Evolutionary conservation across 805 yeast species (phyloP).

Genomic region (Candida silvatica): DNA sequence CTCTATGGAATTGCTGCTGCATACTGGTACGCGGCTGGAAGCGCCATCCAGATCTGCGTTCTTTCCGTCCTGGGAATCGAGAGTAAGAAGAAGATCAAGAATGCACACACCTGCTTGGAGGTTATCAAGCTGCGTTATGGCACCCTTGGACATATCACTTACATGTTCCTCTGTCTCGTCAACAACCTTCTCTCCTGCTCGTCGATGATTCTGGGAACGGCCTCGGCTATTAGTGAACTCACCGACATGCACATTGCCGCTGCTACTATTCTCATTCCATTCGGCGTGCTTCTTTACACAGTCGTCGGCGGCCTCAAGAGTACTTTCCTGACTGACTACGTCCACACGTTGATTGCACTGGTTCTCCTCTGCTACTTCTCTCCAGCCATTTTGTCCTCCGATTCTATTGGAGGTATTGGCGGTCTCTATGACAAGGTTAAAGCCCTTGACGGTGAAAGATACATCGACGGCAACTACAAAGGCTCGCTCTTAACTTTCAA

Average conservation of each 20-base stretch:
- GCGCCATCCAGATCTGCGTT: conserved; percentile 26
- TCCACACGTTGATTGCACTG: conserved; percentile 28
- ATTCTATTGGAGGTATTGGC: conserved; percentile 26
- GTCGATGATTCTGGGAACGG: too few relatives aligned
- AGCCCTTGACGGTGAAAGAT: conserved; percentile 16
- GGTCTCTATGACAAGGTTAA: conserved; percentile 24
- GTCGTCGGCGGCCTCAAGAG: conserved; percentile 34
- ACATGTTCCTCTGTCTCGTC: too few relatives aligned
- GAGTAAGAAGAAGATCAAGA: conserved; percentile 27
- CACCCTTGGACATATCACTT: conserved; percentile 18
- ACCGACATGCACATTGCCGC: conserved; percentile 29
- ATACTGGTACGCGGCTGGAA: conserved; percentile 27
- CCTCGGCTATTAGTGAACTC: conserved; percentile 23
- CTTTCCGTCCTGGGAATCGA: conserved; percentile 25
- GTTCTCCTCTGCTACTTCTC: conserved; percentile 20
- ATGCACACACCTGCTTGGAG: conserved; percentile 29
- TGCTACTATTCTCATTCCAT: conserved; percentile 25
- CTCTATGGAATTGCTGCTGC: conserved; percentile 27
- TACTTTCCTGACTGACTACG: conserved; percentile 31
- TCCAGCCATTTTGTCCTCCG: conserved; percentile 22
- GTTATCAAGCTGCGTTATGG: conserved; percentile 26
- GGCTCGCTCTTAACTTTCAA: conserved; percentile 19
- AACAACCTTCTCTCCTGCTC: too few relatives aligned
- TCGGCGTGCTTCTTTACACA: conserved; percentile 29
- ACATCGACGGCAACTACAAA: conserved; percentile 11